Evolutionary conservation across 371 early-diverging fungal genomes (phyloP), one percentile per base, ranked within the genome.

Genomic region (Syncephalis fuscata): DNA sequence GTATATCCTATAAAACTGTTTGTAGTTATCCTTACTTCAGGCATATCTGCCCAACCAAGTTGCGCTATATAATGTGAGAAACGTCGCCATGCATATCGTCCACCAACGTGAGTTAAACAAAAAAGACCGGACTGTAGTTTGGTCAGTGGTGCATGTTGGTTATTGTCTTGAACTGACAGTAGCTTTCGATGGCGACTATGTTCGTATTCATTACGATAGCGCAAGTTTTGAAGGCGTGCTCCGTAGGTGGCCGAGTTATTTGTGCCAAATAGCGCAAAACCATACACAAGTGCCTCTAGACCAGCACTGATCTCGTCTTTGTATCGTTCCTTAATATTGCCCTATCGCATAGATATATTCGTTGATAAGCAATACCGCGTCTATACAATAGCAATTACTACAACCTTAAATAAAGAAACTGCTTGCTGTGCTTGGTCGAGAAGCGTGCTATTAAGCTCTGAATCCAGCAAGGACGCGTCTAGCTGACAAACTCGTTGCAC

Each of bases 401-500:
- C n/a, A n/a, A n/a, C 79, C 62, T 74, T 70, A 61, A 79, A 74
- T 20, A 78, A 54, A 0, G 71, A 64, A 23, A 80, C 66, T 20
- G 71, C 73, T 44, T 57, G 66, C 70, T 73, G 71, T 17, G 85
- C 62, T 32, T 85, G 85, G 45, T 87, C 85, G 48, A 82, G 78
- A 24, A 89, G 63, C 48, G 82, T 74, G 39, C 63, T 71, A 32
- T 75, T 62, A 14, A 92, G 61, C 54, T 89, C 92, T 26, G 55
- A 60, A 49, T 92, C 88, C 45, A 89, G 68, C 44, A 85, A 70
- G 39, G 83, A 84, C 3, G 89, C 81, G 64, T 92, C 92, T 26
- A 92, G 71, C 60, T 91, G 88, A 55, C 79, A 74, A 25, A 88
- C 88, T 25, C 89, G 75, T 67, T 80, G 70, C 36, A 78, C 76